Evolutionary conservation across 2,329 filamentous ascomycete genomes (phyloP).

Genomic region (Paracoccidioides brasiliensis): DNA sequence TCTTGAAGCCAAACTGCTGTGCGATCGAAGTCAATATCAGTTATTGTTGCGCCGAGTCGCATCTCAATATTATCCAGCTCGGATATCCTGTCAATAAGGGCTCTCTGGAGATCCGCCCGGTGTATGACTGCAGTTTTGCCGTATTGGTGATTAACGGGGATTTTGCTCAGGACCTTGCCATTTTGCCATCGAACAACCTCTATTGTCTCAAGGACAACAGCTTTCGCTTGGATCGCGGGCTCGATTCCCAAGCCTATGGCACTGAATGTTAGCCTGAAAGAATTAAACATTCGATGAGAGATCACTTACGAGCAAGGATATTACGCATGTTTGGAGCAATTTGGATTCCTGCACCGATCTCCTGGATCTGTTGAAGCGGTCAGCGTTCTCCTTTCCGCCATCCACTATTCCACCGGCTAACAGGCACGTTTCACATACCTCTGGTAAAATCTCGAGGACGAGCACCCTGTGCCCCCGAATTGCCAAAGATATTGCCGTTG

Average conservation of each 20-base stretch:
- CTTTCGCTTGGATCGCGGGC: neutral
- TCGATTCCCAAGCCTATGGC: slow-evolving; percentile 1
- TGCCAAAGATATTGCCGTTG: slow-evolving; percentile 13
- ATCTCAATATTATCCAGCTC: slow-evolving; percentile 26
- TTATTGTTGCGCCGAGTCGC: slow-evolving; percentile 15
- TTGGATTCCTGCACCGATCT: slow-evolving; percentile 15
- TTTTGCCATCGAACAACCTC: slow-evolving; percentile 22
- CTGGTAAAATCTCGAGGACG: slow-evolving; percentile 11
- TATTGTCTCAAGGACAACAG: slow-evolving; percentile 18
- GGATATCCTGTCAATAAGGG: slow-evolving; percentile 15
- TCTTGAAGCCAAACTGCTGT: slow-evolving; percentile 19
- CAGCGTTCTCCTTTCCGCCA: neutral
- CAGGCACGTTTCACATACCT: slow-evolving; percentile 5
- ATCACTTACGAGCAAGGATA: neutral
- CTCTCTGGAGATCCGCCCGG: slow-evolving; percentile 20
- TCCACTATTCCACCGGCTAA: neutral
- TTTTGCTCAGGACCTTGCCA: slow-evolving; percentile 20
- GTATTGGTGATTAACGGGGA: slow-evolving; percentile 20
- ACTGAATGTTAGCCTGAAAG: neutral
- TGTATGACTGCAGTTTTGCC: slow-evolving; percentile 19
- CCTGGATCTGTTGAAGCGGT: neutral
- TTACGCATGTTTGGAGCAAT: slow-evolving; percentile 12
- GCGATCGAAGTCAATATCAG: slow-evolving; percentile 9
- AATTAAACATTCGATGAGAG: slow-evolving; percentile 6
- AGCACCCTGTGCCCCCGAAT: slow-evolving; percentile 13